Base-by-base conservation (phyloP, 2,329 filamentous ascomycete genomes). In the Ophiocordyceps camponoti-saundersi region DNA sequence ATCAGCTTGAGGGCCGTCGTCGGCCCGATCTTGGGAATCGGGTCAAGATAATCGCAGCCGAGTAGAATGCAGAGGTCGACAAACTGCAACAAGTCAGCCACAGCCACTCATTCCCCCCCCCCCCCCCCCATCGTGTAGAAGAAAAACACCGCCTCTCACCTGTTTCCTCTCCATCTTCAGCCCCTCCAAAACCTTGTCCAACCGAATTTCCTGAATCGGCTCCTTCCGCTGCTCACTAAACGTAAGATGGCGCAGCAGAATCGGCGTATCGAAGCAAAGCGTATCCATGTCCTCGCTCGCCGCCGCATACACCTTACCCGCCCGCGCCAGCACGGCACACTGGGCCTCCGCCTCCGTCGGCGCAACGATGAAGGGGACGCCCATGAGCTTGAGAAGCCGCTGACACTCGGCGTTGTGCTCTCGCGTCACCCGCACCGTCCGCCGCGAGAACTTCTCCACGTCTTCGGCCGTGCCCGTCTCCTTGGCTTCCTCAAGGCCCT, bases 291-390 rank as follows among this genome's bases (percentile, higher is more conserved):
- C 92, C 57, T 98, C 92, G 0, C 93, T 98, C 23, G 98, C 89
- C 50, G 98, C 95, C 13, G 93, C 92, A 59, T 98, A 93, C 8
- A 98, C 93, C 0, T 96, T 77, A 0, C 87, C 86, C 0, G 96
- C 70, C 0, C 67, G 68, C 0, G 96, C 89, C 4, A 98, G 76
- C 63, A 95, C 85, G 0, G 92, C 92, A 57, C 92, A 98, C 61
- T 98, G 92, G 0, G 92, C 92, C 70, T 98, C 92, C 0, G 92
- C 92, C 72, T 98, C 92, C 92, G 96, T 96, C 0, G 93, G 93
- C 0, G 92, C 92, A 0, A 90, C 98, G 54, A 98, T 82, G 59
- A 96, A 98, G 0, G 92, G 92, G 11, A 98, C 77, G 1, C 92
- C 92, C 61, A 98, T 98, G 11, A 95, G 75, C 6, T 80, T 76